A percentile compares a stretch with the other conserved stretches of the same genome.
These are phyloP conservation scores for Rhizopogon vinicolor DNA, from an alignment of 768 basidiomycete species.

Conservation along the genomic window DNA sequence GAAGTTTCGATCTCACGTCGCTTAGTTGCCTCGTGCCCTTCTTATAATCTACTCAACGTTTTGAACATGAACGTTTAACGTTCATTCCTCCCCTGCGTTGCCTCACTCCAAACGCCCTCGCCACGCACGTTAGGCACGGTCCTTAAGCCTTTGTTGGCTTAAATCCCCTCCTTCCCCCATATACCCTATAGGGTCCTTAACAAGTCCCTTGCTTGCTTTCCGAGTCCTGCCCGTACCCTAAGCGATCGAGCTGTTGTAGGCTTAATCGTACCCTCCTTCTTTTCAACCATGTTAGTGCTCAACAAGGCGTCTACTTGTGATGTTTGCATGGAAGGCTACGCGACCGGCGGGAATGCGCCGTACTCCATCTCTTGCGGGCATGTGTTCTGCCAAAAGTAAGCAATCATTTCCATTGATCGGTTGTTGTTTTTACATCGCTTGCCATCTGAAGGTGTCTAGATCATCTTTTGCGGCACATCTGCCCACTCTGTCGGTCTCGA, in stretches of 20 bases:
- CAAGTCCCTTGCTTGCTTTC: conserved; percentile 24
- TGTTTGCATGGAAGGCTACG: conserved; percentile 67
- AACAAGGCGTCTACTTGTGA: conserved; percentile 67
- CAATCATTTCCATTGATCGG: conserved; percentile 14
- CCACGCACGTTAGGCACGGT: conserved; percentile 28
- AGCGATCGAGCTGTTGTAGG: neutral
- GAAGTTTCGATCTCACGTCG: conserved; percentile 26
- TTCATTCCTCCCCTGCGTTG: conserved; percentile 17
- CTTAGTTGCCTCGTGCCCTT: conserved; percentile 30
- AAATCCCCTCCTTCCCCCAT: conserved; percentile 18
- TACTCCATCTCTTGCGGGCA: conserved; percentile 70
- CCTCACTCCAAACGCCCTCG: conserved; percentile 16
- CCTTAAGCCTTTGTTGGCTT: conserved; percentile 8
- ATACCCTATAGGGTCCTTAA: conserved; percentile 26
- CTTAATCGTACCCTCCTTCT: conserved; percentile 11
- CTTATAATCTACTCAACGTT: conserved; percentile 26
- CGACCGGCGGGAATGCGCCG: conserved; percentile 47
- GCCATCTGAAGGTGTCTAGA: conserved; percentile 47
- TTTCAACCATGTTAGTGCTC: conserved; percentile 60
- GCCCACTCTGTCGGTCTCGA: conserved; percentile 59
- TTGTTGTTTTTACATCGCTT: conserved; percentile 4
- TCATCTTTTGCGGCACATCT: conserved; percentile 41
- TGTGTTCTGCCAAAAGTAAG: conserved; percentile 53
- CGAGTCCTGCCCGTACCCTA: neutral
- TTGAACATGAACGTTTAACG: conserved; percentile 1